These are phyloP conservation scores for Acephala macrosclerotiorum DNA, from an alignment of 2,329 filamentous ascomycete genomes.

Conservation along the genomic window DNA sequence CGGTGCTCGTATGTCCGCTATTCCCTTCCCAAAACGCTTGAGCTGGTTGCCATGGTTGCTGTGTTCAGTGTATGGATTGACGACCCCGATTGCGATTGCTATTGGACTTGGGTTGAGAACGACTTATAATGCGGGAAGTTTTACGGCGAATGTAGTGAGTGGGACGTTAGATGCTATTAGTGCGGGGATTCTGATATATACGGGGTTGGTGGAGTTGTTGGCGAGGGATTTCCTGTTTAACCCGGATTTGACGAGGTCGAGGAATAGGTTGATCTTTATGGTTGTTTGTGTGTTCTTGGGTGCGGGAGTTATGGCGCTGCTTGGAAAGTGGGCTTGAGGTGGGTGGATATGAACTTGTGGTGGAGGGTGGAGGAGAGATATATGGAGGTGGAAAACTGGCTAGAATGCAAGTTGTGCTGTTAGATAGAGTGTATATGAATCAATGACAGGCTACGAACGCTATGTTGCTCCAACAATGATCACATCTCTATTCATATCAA, in stretches of 20 bases:
- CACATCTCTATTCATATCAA: no score
- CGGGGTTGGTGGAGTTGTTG: constrained; percentile 56
- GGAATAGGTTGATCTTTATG: constrained; percentile 51
- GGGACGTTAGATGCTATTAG: constrained; percentile 56
- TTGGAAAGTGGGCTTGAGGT: constrained; percentile 56
- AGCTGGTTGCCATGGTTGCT: constrained; percentile 57
- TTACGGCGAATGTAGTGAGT: constrained; percentile 51
- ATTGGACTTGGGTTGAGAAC: constrained; percentile 55
- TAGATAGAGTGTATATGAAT: no score
- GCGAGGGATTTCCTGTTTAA: constrained; percentile 59
- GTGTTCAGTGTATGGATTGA: constrained; percentile 56
- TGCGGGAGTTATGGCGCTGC: constrained; percentile 54
- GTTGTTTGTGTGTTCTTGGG: constrained; percentile 51
- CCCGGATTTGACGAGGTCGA: constrained; percentile 49
- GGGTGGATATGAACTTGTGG: background rate
- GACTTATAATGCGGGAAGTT: constrained; percentile 50
- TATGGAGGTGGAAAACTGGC: no score
- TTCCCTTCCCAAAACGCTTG: constrained; percentile 54
- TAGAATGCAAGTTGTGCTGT: no score
- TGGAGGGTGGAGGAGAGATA: no score
- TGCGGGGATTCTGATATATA: constrained; percentile 58
- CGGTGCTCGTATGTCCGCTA: constrained; percentile 64
- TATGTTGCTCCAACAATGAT: no score
- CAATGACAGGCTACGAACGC: no score
- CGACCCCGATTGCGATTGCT: constrained; percentile 59